Conservation (phyloP, 371 early-diverging fungal genomes). For the Capillidium rhysosporum region DNA sequence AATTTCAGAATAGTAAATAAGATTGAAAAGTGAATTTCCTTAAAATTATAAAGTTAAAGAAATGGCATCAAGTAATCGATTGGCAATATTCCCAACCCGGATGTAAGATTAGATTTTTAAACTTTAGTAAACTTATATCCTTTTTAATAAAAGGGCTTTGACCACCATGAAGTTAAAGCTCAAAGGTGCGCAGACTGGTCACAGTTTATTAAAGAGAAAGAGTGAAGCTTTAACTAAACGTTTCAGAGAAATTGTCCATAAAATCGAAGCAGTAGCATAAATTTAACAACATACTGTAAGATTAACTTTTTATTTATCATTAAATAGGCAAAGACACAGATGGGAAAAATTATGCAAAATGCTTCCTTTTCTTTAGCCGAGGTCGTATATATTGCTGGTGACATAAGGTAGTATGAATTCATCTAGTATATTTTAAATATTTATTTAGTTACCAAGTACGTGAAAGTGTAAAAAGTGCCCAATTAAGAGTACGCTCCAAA, state of each 20-base stretch:
- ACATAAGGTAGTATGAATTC: slow-evolving; percentile 46
- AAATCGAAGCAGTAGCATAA: slow-evolving; percentile 65
- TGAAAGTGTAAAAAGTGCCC: slow-evolving; percentile 79
- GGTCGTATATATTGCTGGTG: slow-evolving; percentile 94
- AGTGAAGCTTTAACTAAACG: slow-evolving; percentile 95
- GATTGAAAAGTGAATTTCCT: no score
- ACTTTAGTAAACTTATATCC: neutral
- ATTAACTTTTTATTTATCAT: neutral
- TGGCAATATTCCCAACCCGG: slow-evolving; percentile 60
- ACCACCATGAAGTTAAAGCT: slow-evolving; percentile 85
- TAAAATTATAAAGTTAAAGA: no score
- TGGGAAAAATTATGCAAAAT: slow-evolving; percentile 93
- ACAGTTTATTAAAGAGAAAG: slow-evolving; percentile 91
- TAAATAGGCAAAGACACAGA: slow-evolving; percentile 60
- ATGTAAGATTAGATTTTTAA: slow-evolving; percentile 33
- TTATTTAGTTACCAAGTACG: slow-evolving; percentile 76
- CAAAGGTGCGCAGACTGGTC: slow-evolving; percentile 97
- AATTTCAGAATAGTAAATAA: no score
- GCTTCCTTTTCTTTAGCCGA: slow-evolving; percentile 96
- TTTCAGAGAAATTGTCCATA: slow-evolving; percentile 83
- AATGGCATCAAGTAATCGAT: slow-evolving; percentile 4
- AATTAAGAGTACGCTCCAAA: slow-evolving; percentile 72
- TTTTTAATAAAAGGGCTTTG: slow-evolving; percentile 47
- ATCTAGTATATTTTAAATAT: neutral
- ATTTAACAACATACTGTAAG: neutral